Percentiles rank a stretch among this genome's conserved stretches.
Evolutionary conservation across 208 protist species (phyloP).

Genomic region (Borovskyia barvae): DNA sequence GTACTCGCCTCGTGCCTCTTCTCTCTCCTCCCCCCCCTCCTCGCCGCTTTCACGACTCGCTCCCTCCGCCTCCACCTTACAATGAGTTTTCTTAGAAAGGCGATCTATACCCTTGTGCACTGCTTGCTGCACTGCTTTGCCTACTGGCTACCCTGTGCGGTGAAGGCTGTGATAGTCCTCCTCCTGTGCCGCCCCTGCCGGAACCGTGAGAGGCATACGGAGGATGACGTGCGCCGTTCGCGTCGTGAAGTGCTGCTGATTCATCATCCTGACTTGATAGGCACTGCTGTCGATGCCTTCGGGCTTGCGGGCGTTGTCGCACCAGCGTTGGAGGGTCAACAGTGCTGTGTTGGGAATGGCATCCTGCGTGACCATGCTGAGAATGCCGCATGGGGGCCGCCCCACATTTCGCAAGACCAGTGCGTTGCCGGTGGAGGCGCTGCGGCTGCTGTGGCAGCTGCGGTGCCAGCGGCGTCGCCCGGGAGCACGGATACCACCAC

Average conservation of each 20-base stretch:
- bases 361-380: too few species aligned
- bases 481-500: too few species aligned
- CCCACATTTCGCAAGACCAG: too few species aligned
- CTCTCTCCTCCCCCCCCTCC: too few species aligned
- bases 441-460: too few species aligned
- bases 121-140: constrained; percentile 36
- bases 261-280: constrained; percentile 15
- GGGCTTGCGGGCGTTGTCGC: constrained; percentile 31
- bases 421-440: too few species aligned
- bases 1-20: too few species aligned
- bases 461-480: too few species aligned
- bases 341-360: too few species aligned
- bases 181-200: constrained; percentile 27
- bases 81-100: background rate
- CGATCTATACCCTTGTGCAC: constrained; percentile 38
- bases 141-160: constrained; percentile 26
- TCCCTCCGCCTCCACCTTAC: background rate
- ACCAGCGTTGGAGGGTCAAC: constrained; percentile 21
- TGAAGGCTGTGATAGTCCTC: constrained; percentile 14
- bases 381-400: too few species aligned
- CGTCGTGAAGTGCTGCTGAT: constrained; percentile 29
- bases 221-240: constrained; percentile 27
- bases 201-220: background rate
- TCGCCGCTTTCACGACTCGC: background rate
- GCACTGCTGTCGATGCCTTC: constrained; percentile 31